phyloP scores from a whole-genome alignment of 2,329 filamentous ascomycete genomes.

The Thielaviopsis ethacetica region DNA sequence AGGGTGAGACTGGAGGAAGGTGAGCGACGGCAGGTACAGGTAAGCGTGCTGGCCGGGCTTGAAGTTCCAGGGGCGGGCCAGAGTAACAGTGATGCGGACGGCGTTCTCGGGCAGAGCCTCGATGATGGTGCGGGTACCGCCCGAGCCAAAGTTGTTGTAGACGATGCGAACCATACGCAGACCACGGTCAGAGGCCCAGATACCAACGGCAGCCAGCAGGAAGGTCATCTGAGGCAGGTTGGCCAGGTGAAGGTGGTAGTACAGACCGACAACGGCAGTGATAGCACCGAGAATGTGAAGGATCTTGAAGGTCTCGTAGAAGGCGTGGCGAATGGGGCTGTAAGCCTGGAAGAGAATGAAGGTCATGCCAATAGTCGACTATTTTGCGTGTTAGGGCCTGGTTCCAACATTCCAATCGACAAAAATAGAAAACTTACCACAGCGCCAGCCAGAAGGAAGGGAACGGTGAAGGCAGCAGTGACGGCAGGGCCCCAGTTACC shows the following conservation, averaged over 20 bases:
- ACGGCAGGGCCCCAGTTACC: conserved; percentile 3
- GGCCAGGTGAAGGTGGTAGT: conserved; percentile 46
- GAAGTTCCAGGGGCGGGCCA: conserved; percentile 65
- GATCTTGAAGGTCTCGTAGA: conserved; percentile 64
- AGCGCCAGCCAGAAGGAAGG: conserved; percentile 5
- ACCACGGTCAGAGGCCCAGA: conserved; percentile 51
- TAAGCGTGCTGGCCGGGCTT: conserved; percentile 64
- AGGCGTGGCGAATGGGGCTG: conserved; percentile 57
- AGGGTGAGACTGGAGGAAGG: conserved; percentile 59
- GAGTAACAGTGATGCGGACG: conserved; percentile 53
- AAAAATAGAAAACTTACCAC: conserved; percentile 4
- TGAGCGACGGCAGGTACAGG: conserved; percentile 58
- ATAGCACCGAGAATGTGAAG: conserved; percentile 51
- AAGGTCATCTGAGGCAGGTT: conserved; percentile 39
- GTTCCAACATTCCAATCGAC: conserved; percentile 1
- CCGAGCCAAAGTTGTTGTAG: conserved; percentile 49
- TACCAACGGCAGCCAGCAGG: conserved; percentile 42
- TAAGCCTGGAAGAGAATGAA: conserved; percentile 51
- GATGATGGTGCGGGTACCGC: conserved; percentile 51
- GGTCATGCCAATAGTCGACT: conserved; percentile 44
- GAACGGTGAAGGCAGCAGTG: conserved; percentile 2
- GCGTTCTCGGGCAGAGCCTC: conserved; percentile 65
- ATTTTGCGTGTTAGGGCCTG: not conserved
- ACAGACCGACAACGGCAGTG: conserved; percentile 44
- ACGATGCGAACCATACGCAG: conserved; percentile 42